A percentile compares a stretch with the other conserved stretches of the same genome.
phyloP scores from a whole-genome alignment of 2,329 filamentous ascomycete species.

The Pseudogymnoascus sp. region DNA sequence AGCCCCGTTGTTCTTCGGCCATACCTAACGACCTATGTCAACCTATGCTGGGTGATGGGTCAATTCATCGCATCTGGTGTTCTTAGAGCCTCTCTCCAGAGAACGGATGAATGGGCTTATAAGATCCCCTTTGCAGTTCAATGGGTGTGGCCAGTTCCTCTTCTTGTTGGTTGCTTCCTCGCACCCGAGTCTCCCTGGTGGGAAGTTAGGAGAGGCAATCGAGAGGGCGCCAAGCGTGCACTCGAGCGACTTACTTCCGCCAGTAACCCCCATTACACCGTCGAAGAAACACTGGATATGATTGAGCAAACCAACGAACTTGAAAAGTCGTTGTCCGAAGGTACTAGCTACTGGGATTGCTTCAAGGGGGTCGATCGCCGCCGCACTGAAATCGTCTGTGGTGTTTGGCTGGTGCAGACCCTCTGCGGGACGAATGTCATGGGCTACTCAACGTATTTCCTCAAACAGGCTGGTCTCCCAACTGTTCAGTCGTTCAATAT shows the following conservation, averaged over 20 bases:
- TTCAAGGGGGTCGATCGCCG: conserved; percentile 40
- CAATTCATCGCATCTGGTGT: conserved; percentile 40
- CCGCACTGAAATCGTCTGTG: conserved; percentile 46
- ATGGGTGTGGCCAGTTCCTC: conserved; percentile 40
- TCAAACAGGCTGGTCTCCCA: conserved; percentile 44
- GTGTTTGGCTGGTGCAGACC: conserved; percentile 55
- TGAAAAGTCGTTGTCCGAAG: conserved; percentile 37
- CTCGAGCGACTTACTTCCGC: conserved; percentile 34
- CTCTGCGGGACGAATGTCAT: conserved; percentile 56
- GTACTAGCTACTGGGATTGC: conserved; percentile 42
- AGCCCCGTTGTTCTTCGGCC: conserved; percentile 43
- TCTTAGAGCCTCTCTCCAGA: conserved; percentile 34
- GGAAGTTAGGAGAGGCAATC: conserved; percentile 35
- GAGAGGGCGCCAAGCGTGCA: conserved; percentile 37
- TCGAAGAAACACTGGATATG: conserved; percentile 33
- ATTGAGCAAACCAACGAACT: conserved; percentile 49
- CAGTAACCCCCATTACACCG: conserved; percentile 17
- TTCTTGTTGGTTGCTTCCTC: background rate
- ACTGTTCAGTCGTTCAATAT: conserved; percentile 43
- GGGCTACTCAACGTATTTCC: conserved; percentile 55
- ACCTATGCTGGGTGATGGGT: conserved; percentile 42
- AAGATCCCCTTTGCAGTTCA: conserved; percentile 39
- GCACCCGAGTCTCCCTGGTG: conserved; percentile 22
- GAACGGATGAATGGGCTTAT: conserved; percentile 39
- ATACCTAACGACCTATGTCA: conserved; percentile 44